These are phyloP conservation scores for Solanum bulbocastanum DNA, from an alignment of 257 asterid genomes.

Conservation along the genomic window DNA sequence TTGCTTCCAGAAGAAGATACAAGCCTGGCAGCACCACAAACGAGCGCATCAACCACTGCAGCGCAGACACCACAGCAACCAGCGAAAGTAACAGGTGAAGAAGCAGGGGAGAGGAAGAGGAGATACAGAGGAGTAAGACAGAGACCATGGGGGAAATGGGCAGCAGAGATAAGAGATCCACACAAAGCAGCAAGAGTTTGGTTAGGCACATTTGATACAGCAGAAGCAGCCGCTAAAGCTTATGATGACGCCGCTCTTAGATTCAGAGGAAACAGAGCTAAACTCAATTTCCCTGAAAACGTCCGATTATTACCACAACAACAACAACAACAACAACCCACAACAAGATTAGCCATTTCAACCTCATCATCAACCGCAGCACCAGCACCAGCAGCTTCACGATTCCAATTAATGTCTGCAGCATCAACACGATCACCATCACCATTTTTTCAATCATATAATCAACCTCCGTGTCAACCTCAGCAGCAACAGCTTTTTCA, in stretches of 20 bases:
- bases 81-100: slow-evolving; percentile 26
- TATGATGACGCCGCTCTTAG: slow-evolving; percentile 87
- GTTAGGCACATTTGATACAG: slow-evolving; percentile 92
- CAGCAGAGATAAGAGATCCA: slow-evolving; percentile 91
- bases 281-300: slow-evolving; percentile 80
- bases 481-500: neutral
- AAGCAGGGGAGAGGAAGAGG: slow-evolving; percentile 43
- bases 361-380: neutral
- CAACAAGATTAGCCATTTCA: slow-evolving; percentile 8
- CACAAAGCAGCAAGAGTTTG: slow-evolving; percentile 84
- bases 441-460: slow-evolving; percentile 11
- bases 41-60: slow-evolving; percentile 1
- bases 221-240: slow-evolving; percentile 89
- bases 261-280: slow-evolving; percentile 79
- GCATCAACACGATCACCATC: neutral
- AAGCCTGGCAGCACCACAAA: slow-evolving; percentile 8
- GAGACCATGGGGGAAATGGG: slow-evolving; percentile 98
- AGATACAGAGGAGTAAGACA: slow-evolving; percentile 87
- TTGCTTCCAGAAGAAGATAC: slow-evolving; percentile 12
- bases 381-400: neutral
- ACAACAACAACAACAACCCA: neutral
- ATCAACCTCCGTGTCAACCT: neutral
- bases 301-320: slow-evolving; percentile 28
- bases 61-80: neutral
- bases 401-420: neutral